A percentile compares a stretch with the other conserved stretches of the same genome.
Evolutionary conservation across 2,329 filamentous ascomycete species (phyloP).

Genomic region (Paecilomyces dactylethromorphus): DNA sequence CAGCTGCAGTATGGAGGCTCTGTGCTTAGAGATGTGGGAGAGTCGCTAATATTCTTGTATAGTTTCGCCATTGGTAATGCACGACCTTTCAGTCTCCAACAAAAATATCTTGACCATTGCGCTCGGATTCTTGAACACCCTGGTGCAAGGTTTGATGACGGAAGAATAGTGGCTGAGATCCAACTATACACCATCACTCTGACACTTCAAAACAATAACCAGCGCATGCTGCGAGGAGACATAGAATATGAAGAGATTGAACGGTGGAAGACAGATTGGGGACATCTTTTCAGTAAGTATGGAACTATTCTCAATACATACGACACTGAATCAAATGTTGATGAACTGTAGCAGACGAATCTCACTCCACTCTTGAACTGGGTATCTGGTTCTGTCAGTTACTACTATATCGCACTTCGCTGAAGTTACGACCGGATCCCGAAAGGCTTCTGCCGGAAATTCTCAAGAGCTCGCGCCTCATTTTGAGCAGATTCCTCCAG

Average conservation of each 20-base stretch:
- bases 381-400: slow-evolving; percentile 29
- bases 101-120: slow-evolving; percentile 4
- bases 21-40: not conserved
- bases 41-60: not conserved
- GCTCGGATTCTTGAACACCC: slow-evolving; percentile 1
- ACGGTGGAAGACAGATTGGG: slow-evolving; percentile 1
- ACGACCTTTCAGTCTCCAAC: slow-evolving; percentile 1
- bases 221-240: not conserved
- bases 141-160: slow-evolving; percentile 1
- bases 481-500: slow-evolving; percentile 23
- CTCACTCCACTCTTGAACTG: slow-evolving; percentile 24
- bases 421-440: slow-evolving; percentile 17
- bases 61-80: slow-evolving; percentile 3
- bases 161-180: slow-evolving; percentile 2
- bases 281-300: slow-evolving; percentile 3
- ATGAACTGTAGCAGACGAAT: slow-evolving; percentile 16
- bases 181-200: slow-evolving; percentile 1
- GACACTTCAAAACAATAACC: slow-evolving; percentile 1
- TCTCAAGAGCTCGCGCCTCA: slow-evolving; percentile 22
- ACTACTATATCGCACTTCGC: slow-evolving; percentile 25
- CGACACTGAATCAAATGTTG: not conserved
- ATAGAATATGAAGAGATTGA: slow-evolving; percentile 1
- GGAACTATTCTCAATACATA: not conserved
- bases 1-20: slow-evolving; percentile 23
- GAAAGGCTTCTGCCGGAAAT: slow-evolving; percentile 21